Conservation (phyloP, 768 basidiomycete genomes). For the Scleroderma citrinum region DNA sequence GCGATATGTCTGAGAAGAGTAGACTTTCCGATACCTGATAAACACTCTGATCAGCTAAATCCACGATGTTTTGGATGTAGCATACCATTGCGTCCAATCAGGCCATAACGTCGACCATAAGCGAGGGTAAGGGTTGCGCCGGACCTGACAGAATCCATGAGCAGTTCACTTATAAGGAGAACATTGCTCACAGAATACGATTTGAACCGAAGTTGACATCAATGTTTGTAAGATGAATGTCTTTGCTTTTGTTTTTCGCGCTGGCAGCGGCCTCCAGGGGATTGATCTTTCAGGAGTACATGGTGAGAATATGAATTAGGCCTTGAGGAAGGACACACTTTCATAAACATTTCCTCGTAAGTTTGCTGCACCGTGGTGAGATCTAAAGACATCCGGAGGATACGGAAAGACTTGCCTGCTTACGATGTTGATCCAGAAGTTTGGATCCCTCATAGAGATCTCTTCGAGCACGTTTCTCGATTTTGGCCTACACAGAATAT, state of each 20-base stretch:
- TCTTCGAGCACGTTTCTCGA: conserved; percentile 88
- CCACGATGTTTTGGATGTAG: neutral
- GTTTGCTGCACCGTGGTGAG: conserved; percentile 56
- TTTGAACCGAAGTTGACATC: conserved; percentile 96
- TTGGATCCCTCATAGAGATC: conserved; percentile 97
- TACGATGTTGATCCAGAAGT: conserved; percentile 84
- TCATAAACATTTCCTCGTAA: conserved; percentile 99
- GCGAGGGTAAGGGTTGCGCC: conserved; percentile 85
- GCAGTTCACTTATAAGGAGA: neutral
- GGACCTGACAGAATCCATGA: conserved; percentile 41
- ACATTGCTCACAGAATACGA: conserved; percentile 68
- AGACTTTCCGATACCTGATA: conserved; percentile 87
- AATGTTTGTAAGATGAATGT: conserved; percentile 90
- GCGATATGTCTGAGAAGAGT: conserved; percentile 92
- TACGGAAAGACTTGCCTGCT: conserved; percentile 51
- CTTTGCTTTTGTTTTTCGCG: conserved; percentile 94
- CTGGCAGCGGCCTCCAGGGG: conserved; percentile 78
- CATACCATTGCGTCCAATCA: conserved; percentile 82
- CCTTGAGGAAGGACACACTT: conserved; percentile 39
- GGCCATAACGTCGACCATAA: conserved; percentile 83
- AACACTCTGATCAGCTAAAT: neutral
- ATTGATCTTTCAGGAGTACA: conserved; percentile 57
- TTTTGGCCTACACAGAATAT: conserved; percentile 64
- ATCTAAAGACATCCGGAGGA: neutral
- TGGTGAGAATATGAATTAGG: neutral